These are phyloP conservation scores for Prunus mume DNA, from an alignment of 306 rosid genomes.

Conservation along the genomic window DNA sequence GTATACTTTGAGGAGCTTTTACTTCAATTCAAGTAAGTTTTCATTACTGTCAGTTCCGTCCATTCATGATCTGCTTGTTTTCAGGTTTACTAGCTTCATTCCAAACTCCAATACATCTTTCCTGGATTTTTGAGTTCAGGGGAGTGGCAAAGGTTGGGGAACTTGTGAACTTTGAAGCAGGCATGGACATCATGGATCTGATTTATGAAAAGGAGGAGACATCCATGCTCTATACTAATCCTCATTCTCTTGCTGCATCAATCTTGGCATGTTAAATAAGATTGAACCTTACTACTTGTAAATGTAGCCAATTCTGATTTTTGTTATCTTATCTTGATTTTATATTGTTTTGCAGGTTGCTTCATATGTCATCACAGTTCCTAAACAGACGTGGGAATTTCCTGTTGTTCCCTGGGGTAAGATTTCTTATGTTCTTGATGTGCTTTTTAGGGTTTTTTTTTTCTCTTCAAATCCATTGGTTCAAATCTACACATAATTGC, in stretches of 20 bases:
- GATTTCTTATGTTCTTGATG: constrained; percentile 18
- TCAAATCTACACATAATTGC: not conserved
- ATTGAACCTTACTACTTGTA: not conserved
- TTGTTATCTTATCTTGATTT: not conserved
- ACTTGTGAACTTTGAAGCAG: constrained; percentile 64
- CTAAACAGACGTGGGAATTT: constrained; percentile 74
- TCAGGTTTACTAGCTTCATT: constrained; percentile 1
- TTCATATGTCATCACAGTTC: constrained; percentile 70
- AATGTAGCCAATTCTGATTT: not conserved
- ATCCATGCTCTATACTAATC: constrained; percentile 45
- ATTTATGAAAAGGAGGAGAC: constrained; percentile 80
- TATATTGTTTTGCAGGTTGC: constrained; percentile 49
- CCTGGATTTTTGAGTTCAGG: constrained; percentile 44
- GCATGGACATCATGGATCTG: constrained; percentile 86
- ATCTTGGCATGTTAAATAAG: constrained; percentile 47
- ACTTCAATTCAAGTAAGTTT: constrained; percentile 58
- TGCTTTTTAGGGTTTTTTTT: not conserved
- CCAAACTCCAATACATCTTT: not conserved
- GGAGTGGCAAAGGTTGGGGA: constrained; percentile 78
- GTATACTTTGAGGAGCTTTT: constrained; percentile 68
- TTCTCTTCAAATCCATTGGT: not conserved
- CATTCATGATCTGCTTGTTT: not conserved
- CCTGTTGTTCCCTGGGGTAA: constrained; percentile 92
- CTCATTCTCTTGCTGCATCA: constrained; percentile 71
- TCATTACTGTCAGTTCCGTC: not conserved